Percentiles rank a stretch among this genome's conserved stretches.
These are phyloP conservation scores for Xylaria sp. DNA, from an alignment of 2,329 filamentous ascomycete genomes.

Conservation along the genomic window DNA sequence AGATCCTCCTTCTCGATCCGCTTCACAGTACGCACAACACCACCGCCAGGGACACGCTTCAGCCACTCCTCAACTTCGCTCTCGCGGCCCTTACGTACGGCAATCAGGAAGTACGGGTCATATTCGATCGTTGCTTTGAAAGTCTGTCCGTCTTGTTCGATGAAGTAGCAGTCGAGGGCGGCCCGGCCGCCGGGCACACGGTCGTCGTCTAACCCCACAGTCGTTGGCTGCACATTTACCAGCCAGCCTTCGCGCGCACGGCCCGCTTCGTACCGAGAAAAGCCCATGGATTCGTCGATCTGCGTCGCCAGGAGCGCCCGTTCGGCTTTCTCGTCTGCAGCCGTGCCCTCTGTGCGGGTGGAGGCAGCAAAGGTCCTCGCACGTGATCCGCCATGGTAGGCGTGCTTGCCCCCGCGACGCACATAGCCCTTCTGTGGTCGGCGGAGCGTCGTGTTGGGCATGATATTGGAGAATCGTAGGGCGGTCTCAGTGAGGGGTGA, in stretches of 20 bases:
- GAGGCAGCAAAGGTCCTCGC: slow-evolving; percentile 84
- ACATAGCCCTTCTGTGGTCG: slow-evolving; percentile 73
- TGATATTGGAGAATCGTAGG: slow-evolving; percentile 40
- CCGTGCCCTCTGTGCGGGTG: slow-evolving; percentile 82
- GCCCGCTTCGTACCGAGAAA: slow-evolving; percentile 88
- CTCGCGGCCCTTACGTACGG: slow-evolving; percentile 87
- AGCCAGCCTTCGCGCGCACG: slow-evolving; percentile 87
- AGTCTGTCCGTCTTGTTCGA: slow-evolving; percentile 85
- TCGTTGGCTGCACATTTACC: slow-evolving; percentile 92
- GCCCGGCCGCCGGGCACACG: slow-evolving; percentile 85
- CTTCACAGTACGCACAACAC: slow-evolving; percentile 80
- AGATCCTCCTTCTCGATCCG: slow-evolving; percentile 92
- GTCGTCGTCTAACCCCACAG: slow-evolving; percentile 76
- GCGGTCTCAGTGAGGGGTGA: slow-evolving; percentile 12
- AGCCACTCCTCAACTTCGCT: slow-evolving; percentile 97
- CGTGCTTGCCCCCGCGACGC: slow-evolving; percentile 72
- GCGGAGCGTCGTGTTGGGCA: slow-evolving; percentile 70
- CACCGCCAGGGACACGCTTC: slow-evolving; percentile 79
- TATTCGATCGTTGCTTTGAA: slow-evolving; percentile 98
- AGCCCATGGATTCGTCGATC: slow-evolving; percentile 96
- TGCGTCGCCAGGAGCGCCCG: slow-evolving; percentile 81
- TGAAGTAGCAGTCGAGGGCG: slow-evolving; percentile 96
- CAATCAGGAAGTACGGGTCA: slow-evolving; percentile 94
- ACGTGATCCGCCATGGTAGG: slow-evolving; percentile 73
- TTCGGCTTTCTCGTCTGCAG: slow-evolving; percentile 92